Percentiles rank a stretch among this genome's conserved stretches.
Evolutionary conservation across 495 filamentous ascomycete genomes (phyloP).

Genomic region (Lasiosphaeria ovina): DNA sequence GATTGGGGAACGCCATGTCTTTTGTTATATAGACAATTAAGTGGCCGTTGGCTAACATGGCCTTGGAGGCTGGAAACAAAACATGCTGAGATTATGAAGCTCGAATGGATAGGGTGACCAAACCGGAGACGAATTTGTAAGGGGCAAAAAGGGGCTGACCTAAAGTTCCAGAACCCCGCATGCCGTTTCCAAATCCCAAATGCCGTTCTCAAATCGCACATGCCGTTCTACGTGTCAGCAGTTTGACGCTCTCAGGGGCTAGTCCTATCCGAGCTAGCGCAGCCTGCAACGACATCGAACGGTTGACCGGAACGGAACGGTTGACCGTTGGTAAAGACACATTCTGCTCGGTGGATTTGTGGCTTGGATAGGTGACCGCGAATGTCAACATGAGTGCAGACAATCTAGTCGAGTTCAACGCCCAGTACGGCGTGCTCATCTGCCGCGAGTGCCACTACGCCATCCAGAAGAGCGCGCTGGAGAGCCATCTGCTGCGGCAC

Average conservation of each 20-base stretch:
- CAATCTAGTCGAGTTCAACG: constrained; percentile 30
- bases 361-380: not conserved
- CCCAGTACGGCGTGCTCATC: constrained; percentile 31
- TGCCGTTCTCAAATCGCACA: constrained; percentile 6
- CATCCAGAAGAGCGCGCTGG: constrained; percentile 37
- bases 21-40: not conserved
- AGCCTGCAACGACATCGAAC: not conserved
- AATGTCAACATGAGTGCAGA: not conserved
- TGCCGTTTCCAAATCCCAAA: constrained; percentile 1
- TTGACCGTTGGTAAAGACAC: too few species aligned
- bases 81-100: not conserved
- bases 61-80: not conserved
- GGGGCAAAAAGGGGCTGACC: not conserved
- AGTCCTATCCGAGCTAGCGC: not conserved
- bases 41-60: not conserved
- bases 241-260: not conserved
- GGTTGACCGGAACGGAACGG: too few species aligned
- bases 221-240: constrained; percentile 1
- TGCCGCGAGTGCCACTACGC: constrained; percentile 41
- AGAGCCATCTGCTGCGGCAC: constrained; percentile 37
- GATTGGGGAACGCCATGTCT: not conserved
- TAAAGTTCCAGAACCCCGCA: not conserved
- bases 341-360: too few species aligned
- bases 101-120: not conserved
- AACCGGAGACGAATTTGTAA: not conserved